Base-by-base conservation (phyloP, 2,329 filamentous ascomycete genomes). In the Phaeosphaeriaceae sp. region DNA sequence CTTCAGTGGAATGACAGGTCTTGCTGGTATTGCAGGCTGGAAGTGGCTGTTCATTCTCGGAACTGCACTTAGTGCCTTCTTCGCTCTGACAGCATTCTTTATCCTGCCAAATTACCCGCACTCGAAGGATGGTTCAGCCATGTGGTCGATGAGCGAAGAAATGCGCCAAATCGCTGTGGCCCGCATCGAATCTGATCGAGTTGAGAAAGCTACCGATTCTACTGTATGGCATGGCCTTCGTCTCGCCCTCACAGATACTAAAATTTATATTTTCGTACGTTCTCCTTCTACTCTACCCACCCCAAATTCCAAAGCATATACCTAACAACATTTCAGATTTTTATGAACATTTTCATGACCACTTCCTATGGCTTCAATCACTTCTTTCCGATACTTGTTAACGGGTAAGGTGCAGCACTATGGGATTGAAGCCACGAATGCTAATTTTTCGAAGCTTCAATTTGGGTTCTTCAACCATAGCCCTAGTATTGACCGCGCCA, bases 1-100 rank as follows among this genome's bases (percentile, higher is more conserved):
- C 6, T 41, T 47, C 21, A 44, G 36, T 12, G 73, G 77, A 29
- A 72, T 72, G 65, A 58, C 66, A 51, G 68, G 71, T 8, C 52
- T 62, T 6, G 64, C 59, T 6, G 68, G 68, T 2, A 58, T 66
- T 1, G 44, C 56, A 4, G 70, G 70, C 7, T 73, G 70, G 70
- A 60, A 70, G 35, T 73, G 70, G 69, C 67, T 68, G 8, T 68
- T 68, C 20, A 21, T 66, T 1, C 54, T 68, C 4, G 65, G 67
- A 40, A 64, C 40, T n/a, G 40, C 40, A 33, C 28, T 34, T 3
- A 42, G 40, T 34, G 40, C 40, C 9, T 52, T n/a, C 11, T 34
- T 34, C 20, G 40, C 40, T 16, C 16, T 34, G 12, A 42, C 40
- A 12, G 40, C 40, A 3, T 42, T 42, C 28, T 42, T 28, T 16